Base-by-base conservation (phyloP, 164 flowering plant species). In the Chimonanthus salicifolius region DNA sequence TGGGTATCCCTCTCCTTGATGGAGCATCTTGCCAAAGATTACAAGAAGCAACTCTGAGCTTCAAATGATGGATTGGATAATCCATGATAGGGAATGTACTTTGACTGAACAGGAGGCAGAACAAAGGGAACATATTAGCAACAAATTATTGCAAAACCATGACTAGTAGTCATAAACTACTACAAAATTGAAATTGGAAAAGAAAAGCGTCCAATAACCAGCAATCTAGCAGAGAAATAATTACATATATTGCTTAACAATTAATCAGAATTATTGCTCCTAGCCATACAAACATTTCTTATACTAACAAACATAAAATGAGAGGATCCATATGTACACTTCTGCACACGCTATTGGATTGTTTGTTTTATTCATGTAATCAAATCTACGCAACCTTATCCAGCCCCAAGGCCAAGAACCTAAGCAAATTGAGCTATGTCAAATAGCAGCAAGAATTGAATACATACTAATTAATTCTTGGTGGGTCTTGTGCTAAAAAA, bases 31-130 rank as follows among this genome's bases (percentile, higher is more conserved):
- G 78, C 97, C 92, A 96, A 70, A 96, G 74, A 76, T 81, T 77
- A 44, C 71, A 64, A 6, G 92, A 86, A 66, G 88, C 85, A 77
- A 77, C 83, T 84, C 85, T 87, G 69, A 88, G 85, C 84, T 88
- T 89, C 77, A 87, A 74, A 72, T 78, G 69, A 49, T 87, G 83
- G 64, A 77, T 76, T 63, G 58, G 69, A 76, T 78, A 85, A 78
- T 92, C 88, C 83, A 83, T 86, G 75, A 93, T 79, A n/a, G 87
- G 69, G 67, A 64, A 47, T 68, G 80, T 6, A 77, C 83, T 72
- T 71, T 84, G 77, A 83, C 97, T 92, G 83, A 44, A 58, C 6
- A 15, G 49, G 64, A 69, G 6, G 50, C 3, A 71, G 6, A 15
- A 9, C 6, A 54, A 54, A 49, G 51, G 9, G n/a, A 54, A 8